Evolutionary conservation across 2,329 filamentous ascomycete species (phyloP).

Genomic region (Plectosphaerella cucumerina): DNA sequence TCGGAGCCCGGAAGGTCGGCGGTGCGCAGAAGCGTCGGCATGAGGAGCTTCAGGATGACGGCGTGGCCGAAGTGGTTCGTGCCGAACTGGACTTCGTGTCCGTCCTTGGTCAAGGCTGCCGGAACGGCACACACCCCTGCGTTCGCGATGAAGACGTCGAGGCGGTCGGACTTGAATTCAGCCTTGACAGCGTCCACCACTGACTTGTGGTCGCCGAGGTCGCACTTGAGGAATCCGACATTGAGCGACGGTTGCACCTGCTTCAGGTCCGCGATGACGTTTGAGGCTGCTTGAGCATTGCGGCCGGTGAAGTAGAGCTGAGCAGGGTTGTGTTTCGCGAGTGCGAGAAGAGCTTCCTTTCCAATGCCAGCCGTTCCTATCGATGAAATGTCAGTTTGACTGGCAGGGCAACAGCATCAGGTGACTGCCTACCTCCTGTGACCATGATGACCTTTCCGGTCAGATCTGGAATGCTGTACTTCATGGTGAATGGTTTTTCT

Average conservation of each 20-base stretch:
- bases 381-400: neutral
- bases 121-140: slow-evolving; percentile 29
- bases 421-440: slow-evolving; percentile 36
- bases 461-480: slow-evolving; percentile 31
- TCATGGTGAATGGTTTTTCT: neutral
- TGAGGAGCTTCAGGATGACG: slow-evolving; percentile 27
- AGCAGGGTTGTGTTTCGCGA: slow-evolving; percentile 34
- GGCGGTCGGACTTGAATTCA: slow-evolving; percentile 15
- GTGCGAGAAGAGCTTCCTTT: neutral
- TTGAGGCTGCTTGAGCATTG: slow-evolving; percentile 35
- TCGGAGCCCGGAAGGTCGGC: slow-evolving; percentile 9
- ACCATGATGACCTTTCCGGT: slow-evolving; percentile 43
- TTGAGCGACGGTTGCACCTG: slow-evolving; percentile 10
- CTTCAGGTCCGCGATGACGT: slow-evolving; percentile 29
- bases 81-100: slow-evolving; percentile 30
- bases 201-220: slow-evolving; percentile 27
- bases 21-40: slow-evolving; percentile 18
- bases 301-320: slow-evolving; percentile 52
- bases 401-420: neutral
- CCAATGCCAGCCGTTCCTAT: neutral
- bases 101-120: slow-evolving; percentile 23
- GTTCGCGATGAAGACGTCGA: slow-evolving; percentile 36
- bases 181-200: neutral
- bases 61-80: slow-evolving; percentile 27
- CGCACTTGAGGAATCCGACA: slow-evolving; percentile 33